Base-by-base conservation (phyloP, 2,329 filamentous ascomycete genomes). In the Diaporthe helianthi region DNA sequence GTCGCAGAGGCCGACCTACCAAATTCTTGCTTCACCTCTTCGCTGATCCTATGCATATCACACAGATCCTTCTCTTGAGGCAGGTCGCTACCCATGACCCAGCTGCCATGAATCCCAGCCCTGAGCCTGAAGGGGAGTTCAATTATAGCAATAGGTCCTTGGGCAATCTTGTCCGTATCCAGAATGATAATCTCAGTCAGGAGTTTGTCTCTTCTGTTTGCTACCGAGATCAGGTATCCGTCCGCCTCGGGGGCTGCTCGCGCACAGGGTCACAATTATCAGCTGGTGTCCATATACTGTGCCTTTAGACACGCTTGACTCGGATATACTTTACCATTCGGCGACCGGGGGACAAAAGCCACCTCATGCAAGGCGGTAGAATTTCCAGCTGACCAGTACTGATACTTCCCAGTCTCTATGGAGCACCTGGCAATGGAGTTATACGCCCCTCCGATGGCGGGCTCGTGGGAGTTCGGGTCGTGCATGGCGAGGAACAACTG, bases 351-450 rank as follows among this genome's bases (percentile, higher is more conserved):
- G n/a, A 69, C 49, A 19, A 69, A 69, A 17, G 67, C 67, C 17
- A 69, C 67, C 26, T 69, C 58, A 15, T 69, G 67, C 24, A 69
- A 44, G 10, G 51, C 51, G 2, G 60, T 65, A 9, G 58, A 65
- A 15, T 51, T 65, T 12, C 58, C 67, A n/a, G 67, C 67, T 12
- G 65, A 65, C 67, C 58, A 65, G 8, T 69, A 65, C 29, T 69
- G 49, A 58, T 65, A 58, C 24, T 33, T 55, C 7, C 67, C 67
- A 15, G 51, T 63, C 51, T 69, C 24, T 12, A 69, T 58, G 6
- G 67, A 69, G 24, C 67, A 69, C 22, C 41, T 69, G n/a, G 51
- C 67, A 49, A 69, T 55, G 2, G 58, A 69, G 29, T 69, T 69
- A 24, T 54, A 69, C n/a, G 67, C 58, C 24, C 49, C 67, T 22